Evolutionary conservation across 192 early-diverging fungal species (phyloP).

Genomic region (Coemansia guatemalensis): DNA sequence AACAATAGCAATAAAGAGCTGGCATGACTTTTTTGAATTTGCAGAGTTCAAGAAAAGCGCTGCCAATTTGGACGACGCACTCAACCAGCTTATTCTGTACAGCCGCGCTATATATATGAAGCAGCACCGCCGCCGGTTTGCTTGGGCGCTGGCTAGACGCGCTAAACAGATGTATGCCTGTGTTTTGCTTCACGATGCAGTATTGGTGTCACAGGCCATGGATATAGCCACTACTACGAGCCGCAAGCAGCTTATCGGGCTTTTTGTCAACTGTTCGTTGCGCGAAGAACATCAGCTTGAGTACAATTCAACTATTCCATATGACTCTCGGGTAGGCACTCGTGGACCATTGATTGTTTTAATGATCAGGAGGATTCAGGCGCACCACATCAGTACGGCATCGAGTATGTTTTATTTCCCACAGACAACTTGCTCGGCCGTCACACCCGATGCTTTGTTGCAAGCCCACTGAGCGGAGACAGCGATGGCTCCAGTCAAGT

Average conservation of each 20-base stretch:
- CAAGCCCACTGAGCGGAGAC: neutral
- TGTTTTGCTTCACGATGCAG: too few species aligned
- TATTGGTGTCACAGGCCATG: too few species aligned
- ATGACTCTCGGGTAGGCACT: neutral
- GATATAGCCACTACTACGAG: too few species aligned
- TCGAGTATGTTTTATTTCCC: neutral
- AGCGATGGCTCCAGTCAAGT: neutral
- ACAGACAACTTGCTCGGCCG: constrained; percentile 13
- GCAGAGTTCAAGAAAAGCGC: too few species aligned
- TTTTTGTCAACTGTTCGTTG: constrained; percentile 12
- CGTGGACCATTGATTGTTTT: neutral
- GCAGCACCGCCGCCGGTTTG: too few species aligned
- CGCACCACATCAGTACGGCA: neutral
- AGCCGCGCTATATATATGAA: too few species aligned
- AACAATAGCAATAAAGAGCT: too few species aligned
- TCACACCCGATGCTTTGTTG: constrained; percentile 18
- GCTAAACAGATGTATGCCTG: too few species aligned
- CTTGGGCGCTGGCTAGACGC: too few species aligned
- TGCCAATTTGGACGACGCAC: too few species aligned
- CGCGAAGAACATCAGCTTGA: constrained; percentile 7
- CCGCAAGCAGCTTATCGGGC: constrained; percentile 2
- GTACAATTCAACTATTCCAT: neutral
- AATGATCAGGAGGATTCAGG: neutral
- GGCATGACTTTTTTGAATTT: too few species aligned
- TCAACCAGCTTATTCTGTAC: too few species aligned